Evolutionary conservation across 2,329 filamentous ascomycete species (phyloP), one percentile per base, ranked within the genome.

Genomic region (Chrysoporthe austroafricana): DNA sequence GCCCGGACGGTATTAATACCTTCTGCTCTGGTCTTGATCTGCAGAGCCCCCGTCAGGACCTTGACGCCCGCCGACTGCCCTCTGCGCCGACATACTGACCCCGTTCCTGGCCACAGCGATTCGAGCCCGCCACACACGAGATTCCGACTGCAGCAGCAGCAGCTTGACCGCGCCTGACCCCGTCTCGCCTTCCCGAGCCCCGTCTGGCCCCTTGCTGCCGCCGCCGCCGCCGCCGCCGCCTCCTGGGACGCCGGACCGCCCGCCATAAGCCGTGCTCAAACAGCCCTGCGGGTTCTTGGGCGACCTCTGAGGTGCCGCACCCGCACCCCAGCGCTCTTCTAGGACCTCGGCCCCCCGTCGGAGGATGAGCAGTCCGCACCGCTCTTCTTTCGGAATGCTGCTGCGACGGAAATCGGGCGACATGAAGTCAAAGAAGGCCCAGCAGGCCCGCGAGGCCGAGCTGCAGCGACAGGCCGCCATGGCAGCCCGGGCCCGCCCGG

Each of bases 341-440:
- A 36, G 48, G 21, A 46, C 62, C 60, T 54, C 26, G 26, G 26
- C 50, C 7, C 58, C 54, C 48, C 44, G n/a, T 60, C 59, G 44
- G 34, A 59, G 59, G 63, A 81, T 80, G 76, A 80, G 78, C 73
- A 73, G 75, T 62, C 74, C 77, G 65, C 76, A 78, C 72, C 79
- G 79, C 69, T 77, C 83, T 72, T 85, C 81, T 74, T 80, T 86
- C 79, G 83, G 83, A 74, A 85, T 86, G 79, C 85, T 92, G 75
- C 84, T 91, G 70, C 85, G 88, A 78, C 87, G 90, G 73, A 91
- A 91, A 76, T 91, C 89, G 67, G 86, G 85, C 69, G 89, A 92
- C 71, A 77, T 91, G 67, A 84, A 86, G 73, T 82, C 81, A 71
- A 83, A 82, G 77, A 88, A 85, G 78, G 90, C 88, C 81, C 82